Evolutionary conservation across 495 filamentous ascomycete species (phyloP).

Genomic region (Aspergillus conjunctus): DNA sequence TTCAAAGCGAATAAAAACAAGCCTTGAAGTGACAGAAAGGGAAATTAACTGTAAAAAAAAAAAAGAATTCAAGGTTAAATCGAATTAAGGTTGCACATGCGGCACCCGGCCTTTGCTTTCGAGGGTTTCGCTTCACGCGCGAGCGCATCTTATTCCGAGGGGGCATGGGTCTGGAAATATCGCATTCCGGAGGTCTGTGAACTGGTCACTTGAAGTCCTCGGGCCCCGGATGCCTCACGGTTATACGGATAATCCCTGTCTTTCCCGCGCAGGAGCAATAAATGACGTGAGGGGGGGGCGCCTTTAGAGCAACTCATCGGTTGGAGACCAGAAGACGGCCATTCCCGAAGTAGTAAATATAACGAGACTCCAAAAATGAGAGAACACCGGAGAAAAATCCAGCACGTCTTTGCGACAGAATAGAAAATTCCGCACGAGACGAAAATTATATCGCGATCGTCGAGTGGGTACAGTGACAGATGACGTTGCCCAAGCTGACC

Average conservation of each 20-base stretch:
- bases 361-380: background rate
- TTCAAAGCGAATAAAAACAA: background rate
- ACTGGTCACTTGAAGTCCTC: background rate
- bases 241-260: background rate
- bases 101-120: background rate
- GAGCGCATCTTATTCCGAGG: background rate
- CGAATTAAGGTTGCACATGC: constrained; percentile 3
- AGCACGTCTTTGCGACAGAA: background rate
- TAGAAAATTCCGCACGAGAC: background rate
- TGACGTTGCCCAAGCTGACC: constrained; percentile 8
- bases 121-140: constrained; percentile 1
- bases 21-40: background rate
- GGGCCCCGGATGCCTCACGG: background rate
- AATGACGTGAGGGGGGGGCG: background rate
- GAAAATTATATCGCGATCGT: constrained; percentile 21
- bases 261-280: background rate
- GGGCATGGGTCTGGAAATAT: background rate
- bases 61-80: constrained; percentile 10
- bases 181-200: constrained; percentile 3
- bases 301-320: background rate
- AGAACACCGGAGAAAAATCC: constrained; percentile 3
- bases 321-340: background rate
- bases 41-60: constrained; percentile 14
- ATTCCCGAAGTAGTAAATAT: background rate
- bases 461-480: constrained; percentile 8